Percentiles rank a stretch among this genome's conserved stretches.
Conservation (phyloP, 495 filamentous ascomycete genomes). For the Cryomyces minteri region DNA sequence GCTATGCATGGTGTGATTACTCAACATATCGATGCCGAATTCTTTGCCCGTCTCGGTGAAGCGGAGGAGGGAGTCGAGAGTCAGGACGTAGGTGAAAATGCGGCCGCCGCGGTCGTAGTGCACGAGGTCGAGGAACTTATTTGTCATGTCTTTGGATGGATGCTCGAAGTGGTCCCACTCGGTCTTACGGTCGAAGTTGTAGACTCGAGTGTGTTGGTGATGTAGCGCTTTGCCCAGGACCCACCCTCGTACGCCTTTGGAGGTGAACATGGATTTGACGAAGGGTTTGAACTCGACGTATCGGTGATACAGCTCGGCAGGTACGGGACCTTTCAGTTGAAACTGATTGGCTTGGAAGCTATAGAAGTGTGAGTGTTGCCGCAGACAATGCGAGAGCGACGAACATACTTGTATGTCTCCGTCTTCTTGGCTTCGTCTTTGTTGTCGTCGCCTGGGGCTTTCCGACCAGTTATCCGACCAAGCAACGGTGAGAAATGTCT, state of each 20-base stretch:
- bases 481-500: conserved; percentile 82
- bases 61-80: conserved; percentile 63
- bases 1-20: conserved; percentile 91
- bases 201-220: conserved; percentile 74
- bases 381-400: not conserved
- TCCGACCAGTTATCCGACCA: conserved; percentile 60
- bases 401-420: conserved; percentile 55
- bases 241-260: conserved; percentile 52
- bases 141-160: conserved; percentile 40
- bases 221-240: conserved; percentile 72
- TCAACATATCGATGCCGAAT: conserved; percentile 79
- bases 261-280: conserved; percentile 74
- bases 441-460: conserved; percentile 30
- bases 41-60: conserved; percentile 93
- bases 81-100: conserved; percentile 84
- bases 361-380: not conserved
- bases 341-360: conserved; percentile 92
- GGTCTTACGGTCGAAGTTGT: conserved; percentile 66
- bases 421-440: conserved; percentile 29
- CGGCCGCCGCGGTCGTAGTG: conserved; percentile 71
- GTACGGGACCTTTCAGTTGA: conserved; percentile 70
- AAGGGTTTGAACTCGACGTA: conserved; percentile 88
- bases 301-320: conserved; percentile 60
- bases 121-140: conserved; percentile 69
- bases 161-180: conserved; percentile 38